These are phyloP conservation scores for Acer negundo DNA, from an alignment of 345 rosid species.

Conservation along the genomic window DNA sequence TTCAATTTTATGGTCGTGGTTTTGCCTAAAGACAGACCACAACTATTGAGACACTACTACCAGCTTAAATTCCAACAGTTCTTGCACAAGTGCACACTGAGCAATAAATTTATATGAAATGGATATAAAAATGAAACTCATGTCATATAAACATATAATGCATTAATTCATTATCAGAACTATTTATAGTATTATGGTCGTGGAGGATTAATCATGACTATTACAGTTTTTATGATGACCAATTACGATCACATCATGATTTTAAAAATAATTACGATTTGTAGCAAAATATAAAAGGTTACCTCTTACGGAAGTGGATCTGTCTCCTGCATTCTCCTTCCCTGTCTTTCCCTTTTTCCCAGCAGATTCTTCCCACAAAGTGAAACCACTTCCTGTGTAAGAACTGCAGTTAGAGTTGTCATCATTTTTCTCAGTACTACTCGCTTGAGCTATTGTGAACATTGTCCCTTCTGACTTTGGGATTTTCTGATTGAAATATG, in stretches of 20 bases:
- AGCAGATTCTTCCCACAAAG: constrained; percentile 80
- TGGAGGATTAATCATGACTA: no score
- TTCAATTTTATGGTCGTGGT: background rate
- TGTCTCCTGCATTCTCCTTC: constrained; percentile 75
- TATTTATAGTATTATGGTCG: no score
- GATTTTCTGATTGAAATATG: constrained; percentile 55
- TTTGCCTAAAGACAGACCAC: background rate
- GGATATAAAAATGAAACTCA: background rate
- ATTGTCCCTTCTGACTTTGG: constrained; percentile 72
- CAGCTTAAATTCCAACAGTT: background rate
- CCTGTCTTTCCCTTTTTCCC: constrained; percentile 87
- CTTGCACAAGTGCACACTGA: background rate
- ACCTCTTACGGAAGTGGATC: constrained; percentile 47
- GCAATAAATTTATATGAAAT: background rate
- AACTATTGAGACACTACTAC: background rate
- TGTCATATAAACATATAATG: background rate
- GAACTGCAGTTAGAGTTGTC: constrained; percentile 86
- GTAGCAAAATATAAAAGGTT: background rate
- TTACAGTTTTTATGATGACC: background rate
- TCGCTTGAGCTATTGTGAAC: constrained; percentile 47
- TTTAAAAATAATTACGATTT: no score
- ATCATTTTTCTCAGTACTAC: constrained; percentile 61
- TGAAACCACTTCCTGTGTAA: constrained; percentile 75
- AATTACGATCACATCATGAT: no score
- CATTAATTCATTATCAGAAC: background rate